Base-by-base conservation (phyloP, 805 yeast species). In the Komagataella populi region DNA sequence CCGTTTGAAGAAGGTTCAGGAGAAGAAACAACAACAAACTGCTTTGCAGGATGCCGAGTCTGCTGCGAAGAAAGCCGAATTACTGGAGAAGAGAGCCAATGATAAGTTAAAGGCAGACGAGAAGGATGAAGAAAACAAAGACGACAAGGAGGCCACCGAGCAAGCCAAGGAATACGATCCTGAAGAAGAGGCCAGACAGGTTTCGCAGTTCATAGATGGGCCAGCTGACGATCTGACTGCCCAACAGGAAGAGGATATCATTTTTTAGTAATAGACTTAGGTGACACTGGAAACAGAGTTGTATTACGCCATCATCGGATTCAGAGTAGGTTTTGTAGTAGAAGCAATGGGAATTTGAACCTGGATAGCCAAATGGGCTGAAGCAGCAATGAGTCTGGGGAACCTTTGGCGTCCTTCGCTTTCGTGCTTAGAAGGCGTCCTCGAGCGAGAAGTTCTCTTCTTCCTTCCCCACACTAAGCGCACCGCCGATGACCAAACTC, bases 1-100 rank as follows among this genome's bases (percentile, higher is more conserved):
- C 72, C 77, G 99, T 62, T 79, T 91, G 72, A 93, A 93, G 74
- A 91, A 91, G 69, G 52, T 91, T 50, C 96, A 89, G 68, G 95
- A 87, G 63, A 88, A 87, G 82, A 89, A 89, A 68, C 95, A 88
- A 69, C 76, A 80, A 53, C 91, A 86, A 51, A 77, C 75, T 18
- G 89, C 87, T 3, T 77, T 74, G 20, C 73, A 74, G 23, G 93
- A 83, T 56, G 75, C 73, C 18, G 85, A 78, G 56, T 74, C 66
- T 45, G 65, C 64, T 14, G 63, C 62, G 8, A 68, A 64, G 52
- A 66, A 62, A 48, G 57, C 50, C 18, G 56, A 55, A 14, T 49
- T 50, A 43, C 52, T 50, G 36, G 52, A 58, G 47, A 60, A 56
- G 10, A 56, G 55, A 22, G 63, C n/a, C n/a, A 30, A 8, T 30